These are phyloP conservation scores for Scheffersomyces spartinae DNA, from an alignment of 805 yeast species.

Conservation along the genomic window DNA sequence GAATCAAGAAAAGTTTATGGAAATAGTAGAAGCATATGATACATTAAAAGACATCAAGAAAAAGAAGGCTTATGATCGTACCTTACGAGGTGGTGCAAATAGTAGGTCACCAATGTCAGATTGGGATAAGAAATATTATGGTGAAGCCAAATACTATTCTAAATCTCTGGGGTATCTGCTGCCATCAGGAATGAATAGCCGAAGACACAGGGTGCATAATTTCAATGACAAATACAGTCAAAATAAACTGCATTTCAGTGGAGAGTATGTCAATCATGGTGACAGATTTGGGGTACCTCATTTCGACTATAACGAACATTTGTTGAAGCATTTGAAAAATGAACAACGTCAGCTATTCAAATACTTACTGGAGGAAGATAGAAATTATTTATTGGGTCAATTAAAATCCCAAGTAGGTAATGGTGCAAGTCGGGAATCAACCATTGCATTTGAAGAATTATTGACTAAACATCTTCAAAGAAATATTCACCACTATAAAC, in stretches of 20 bases:
- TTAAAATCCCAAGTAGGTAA: too few relatives aligned
- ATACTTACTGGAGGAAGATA: conserved; percentile 16
- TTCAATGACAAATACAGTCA: conserved; percentile 6
- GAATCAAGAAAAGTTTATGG: conserved; percentile 20
- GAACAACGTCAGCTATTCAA: conserved; percentile 28
- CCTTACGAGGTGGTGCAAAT: conserved; percentile 7
- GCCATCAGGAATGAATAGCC: conserved; percentile 17
- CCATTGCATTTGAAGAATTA: conserved; percentile 26
- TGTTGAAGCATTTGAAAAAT: conserved; percentile 26
- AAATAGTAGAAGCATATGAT: conserved; percentile 31
- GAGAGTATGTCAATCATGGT: conserved; percentile 24
- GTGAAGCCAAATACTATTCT: conserved; percentile 22
- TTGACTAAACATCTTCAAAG: conserved; percentile 31
- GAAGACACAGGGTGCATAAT: conserved; percentile 16
- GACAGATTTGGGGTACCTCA: conserved; percentile 32
- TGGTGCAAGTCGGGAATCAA: conserved; percentile 19
- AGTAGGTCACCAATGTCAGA: conserved; percentile 6
- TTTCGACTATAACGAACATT: conserved; percentile 30
- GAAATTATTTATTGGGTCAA: conserved; percentile 20
- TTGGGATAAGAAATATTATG: conserved; percentile 21
- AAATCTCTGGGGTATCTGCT: conserved; percentile 12
- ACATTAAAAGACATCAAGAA: conserved; percentile 25
- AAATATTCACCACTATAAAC: conserved; percentile 22
- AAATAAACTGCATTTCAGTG: conserved; percentile 15
- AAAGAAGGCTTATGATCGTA: conserved; percentile 22